Percentiles rank a stretch among this genome's conserved stretches.
Conservation (phyloP, 805 yeast species). For the Danielia reshetovae region DNA sequence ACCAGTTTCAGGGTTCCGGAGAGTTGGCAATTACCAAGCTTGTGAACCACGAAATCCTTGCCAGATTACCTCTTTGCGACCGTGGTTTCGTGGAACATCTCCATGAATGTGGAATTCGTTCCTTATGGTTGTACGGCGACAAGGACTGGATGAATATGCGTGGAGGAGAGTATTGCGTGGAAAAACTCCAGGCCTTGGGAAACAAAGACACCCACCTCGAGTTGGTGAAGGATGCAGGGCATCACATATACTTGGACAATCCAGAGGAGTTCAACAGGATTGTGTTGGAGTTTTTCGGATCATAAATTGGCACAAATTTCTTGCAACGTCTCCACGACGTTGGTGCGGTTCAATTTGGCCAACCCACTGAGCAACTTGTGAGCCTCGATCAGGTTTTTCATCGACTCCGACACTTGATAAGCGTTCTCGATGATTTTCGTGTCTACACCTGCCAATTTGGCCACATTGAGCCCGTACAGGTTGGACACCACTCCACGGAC, state of each 20-base stretch:
- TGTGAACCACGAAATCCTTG: conserved; percentile 37
- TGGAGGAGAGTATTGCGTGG: conserved; percentile 34
- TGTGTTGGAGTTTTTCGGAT: conserved; percentile 21
- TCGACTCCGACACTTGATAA: conserved; percentile 28
- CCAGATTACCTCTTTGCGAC: conserved; percentile 37
- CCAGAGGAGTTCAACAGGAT: conserved; percentile 28
- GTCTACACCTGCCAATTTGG: conserved; percentile 66
- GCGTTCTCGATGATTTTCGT: conserved; percentile 44
- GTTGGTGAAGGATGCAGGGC: conserved; percentile 35
- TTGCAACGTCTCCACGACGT: background rate
- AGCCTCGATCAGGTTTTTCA: conserved; percentile 25
- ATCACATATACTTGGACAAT: conserved; percentile 41
- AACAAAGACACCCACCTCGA: conserved; percentile 14
- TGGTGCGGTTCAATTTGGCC: background rate
- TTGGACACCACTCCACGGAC: conserved; percentile 41
- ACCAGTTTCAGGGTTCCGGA: conserved; percentile 42
- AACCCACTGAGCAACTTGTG: background rate
- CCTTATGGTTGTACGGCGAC: conserved; percentile 39
- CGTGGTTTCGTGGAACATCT: conserved; percentile 33
- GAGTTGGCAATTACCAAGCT: conserved; percentile 41
- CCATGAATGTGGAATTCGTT: conserved; percentile 18
- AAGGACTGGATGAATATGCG: conserved; percentile 42
- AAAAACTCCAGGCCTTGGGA: conserved; percentile 19
- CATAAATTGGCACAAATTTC: background rate
- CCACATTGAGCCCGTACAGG: conserved; percentile 85